Evolutionary conservation across 2,329 filamentous ascomycete species (phyloP).

Genomic region (Coniochaeta sp.): DNA sequence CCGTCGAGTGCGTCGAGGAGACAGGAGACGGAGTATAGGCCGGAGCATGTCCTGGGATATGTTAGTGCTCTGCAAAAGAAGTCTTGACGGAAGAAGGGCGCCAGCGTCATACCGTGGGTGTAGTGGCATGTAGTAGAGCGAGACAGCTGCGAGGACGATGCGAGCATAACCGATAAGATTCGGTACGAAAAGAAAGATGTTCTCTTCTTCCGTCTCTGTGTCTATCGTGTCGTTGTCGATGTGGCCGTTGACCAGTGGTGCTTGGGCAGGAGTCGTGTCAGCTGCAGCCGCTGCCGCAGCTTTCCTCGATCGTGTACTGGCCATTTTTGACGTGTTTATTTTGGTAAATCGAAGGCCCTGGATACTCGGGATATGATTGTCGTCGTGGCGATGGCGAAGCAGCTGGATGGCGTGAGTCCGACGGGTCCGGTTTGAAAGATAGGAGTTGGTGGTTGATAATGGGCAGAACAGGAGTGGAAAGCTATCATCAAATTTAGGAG

Average conservation of each 20-base stretch:
- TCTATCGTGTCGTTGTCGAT: slow-evolving; percentile 24
- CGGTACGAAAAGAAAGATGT: slow-evolving; percentile 76
- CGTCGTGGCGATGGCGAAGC: too few species aligned
- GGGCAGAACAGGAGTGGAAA: too few species aligned
- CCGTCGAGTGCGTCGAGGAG: slow-evolving; percentile 93
- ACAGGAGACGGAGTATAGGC: slow-evolving; percentile 89
- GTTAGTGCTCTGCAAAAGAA: background rate
- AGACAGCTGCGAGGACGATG: slow-evolving; percentile 77
- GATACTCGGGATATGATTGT: too few species aligned
- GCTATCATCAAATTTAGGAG: too few species aligned
- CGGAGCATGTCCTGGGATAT: slow-evolving; percentile 59
- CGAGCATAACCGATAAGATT: slow-evolving; percentile 77
- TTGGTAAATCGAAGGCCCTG: background rate
- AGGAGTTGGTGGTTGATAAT: too few species aligned
- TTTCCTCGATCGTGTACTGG: slow-evolving; percentile 13
- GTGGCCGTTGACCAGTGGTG: slow-evolving; percentile 27
- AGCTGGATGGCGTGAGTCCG: too few species aligned
- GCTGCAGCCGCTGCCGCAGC: slow-evolving; percentile 14
- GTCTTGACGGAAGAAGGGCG: background rate
- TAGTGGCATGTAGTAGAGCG: slow-evolving; percentile 97
- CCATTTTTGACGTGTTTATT: background rate
- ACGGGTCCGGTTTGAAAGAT: too few species aligned
- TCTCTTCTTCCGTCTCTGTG: slow-evolving; percentile 45
- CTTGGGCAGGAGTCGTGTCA: background rate
- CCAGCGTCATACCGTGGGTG: slow-evolving; percentile 58